These are phyloP conservation scores for Pseudocercospora cruenta DNA, from an alignment of 2,329 filamentous ascomycete species.

Conservation along the genomic window DNA sequence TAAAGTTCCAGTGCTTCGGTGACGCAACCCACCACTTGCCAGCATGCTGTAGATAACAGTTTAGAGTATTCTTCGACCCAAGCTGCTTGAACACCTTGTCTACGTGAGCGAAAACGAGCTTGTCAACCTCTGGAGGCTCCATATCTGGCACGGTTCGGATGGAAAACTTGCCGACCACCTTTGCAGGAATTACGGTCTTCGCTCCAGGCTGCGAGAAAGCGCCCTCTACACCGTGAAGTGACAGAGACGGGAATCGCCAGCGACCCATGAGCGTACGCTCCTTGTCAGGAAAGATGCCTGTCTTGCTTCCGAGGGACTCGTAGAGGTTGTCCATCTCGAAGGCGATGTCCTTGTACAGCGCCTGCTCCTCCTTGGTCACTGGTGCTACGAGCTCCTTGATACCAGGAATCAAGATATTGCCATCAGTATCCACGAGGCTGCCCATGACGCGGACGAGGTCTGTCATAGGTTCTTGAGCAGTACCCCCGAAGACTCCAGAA, in stretches of 20 bases:
- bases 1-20: constrained; percentile 99
- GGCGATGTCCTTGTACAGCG: constrained; percentile 84
- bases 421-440: constrained; percentile 82
- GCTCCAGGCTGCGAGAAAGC: constrained; percentile 91
- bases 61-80: constrained; percentile 87
- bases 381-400: constrained; percentile 92
- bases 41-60: constrained; percentile 77
- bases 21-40: constrained; percentile 99
- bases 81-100: constrained; percentile 84
- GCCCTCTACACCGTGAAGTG: constrained; percentile 91
- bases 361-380: constrained; percentile 81
- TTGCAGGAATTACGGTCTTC: constrained; percentile 98
- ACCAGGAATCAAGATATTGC: constrained; percentile 93
- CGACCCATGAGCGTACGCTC: constrained; percentile 92
- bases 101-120: constrained; percentile 80
- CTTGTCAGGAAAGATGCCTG: constrained; percentile 84
- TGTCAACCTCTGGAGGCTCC: constrained; percentile 88
- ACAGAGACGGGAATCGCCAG: constrained; percentile 93
- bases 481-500: constrained; percentile 95
- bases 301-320: constrained; percentile 86
- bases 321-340: constrained; percentile 97
- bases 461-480: constrained; percentile 97
- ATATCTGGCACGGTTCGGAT: constrained; percentile 97
- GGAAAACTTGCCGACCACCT: constrained; percentile 97
- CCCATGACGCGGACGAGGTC: constrained; percentile 83